Evolutionary conservation across 1,284 basidiomycete genomes (phyloP).

Genomic region (Pseudozyma sp.): DNA sequence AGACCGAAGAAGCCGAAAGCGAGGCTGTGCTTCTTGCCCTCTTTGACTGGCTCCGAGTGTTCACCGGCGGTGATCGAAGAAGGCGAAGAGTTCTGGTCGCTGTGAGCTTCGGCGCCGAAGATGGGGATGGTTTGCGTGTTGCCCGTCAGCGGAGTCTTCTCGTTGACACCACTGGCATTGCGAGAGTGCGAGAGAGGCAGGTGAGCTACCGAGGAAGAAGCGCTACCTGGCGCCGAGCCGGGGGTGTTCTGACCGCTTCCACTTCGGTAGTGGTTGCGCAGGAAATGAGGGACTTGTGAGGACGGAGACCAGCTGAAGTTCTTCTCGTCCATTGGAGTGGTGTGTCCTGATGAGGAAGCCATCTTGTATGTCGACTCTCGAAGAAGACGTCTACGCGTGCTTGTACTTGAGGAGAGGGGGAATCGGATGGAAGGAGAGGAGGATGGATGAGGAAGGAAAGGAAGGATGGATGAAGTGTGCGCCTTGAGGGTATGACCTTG

Average conservation of each 20-base stretch:
- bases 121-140: slow-evolving; percentile 15
- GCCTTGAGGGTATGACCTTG: not conserved
- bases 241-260: slow-evolving; percentile 8
- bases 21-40: slow-evolving; percentile 28
- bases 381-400: not conserved
- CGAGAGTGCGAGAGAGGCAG: slow-evolving; percentile 19
- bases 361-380: slow-evolving; percentile 4
- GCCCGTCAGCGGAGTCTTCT: slow-evolving; percentile 10
- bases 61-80: slow-evolving; percentile 17
- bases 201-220: slow-evolving; percentile 23
- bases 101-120: not conserved
- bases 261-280: slow-evolving; percentile 28
- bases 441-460: not conserved
- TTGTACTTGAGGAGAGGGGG: slow-evolving; percentile 2
- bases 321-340: slow-evolving; percentile 27
- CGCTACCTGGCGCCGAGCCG: slow-evolving; percentile 22
- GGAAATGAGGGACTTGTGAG: slow-evolving; percentile 32
- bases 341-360: slow-evolving; percentile 23
- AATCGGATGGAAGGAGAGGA: slow-evolving; percentile 6
- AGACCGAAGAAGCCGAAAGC: slow-evolving; percentile 34
- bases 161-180: slow-evolving; percentile 11
- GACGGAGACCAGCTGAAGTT: slow-evolving; percentile 29
- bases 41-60: slow-evolving; percentile 11
- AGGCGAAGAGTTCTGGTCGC: slow-evolving; percentile 3
- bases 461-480: not conserved